These are phyloP conservation scores for Prunus davidiana DNA, from an alignment of 306 rosid genomes.

Conservation along the genomic window DNA sequence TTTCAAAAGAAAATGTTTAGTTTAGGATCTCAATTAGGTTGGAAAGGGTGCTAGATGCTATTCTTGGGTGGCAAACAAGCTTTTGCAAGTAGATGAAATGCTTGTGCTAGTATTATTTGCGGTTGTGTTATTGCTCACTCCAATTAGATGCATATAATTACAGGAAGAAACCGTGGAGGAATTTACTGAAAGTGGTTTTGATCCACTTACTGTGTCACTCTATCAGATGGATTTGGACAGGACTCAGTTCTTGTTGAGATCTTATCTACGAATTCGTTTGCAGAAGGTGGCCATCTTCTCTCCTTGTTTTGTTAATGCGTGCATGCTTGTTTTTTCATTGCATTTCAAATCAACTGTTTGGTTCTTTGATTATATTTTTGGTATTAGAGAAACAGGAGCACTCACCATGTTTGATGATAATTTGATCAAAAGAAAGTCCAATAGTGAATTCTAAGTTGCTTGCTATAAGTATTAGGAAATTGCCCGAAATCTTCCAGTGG, in stretches of 20 bases:
- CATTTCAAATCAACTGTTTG: neutral
- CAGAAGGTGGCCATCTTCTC: constrained; percentile 58
- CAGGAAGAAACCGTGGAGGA: constrained; percentile 92
- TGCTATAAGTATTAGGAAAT: neutral
- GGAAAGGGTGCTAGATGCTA: neutral
- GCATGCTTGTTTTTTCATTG: neutral
- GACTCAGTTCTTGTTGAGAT: constrained; percentile 74
- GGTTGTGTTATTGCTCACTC: neutral
- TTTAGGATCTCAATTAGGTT: too few species aligned
- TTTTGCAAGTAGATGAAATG: neutral
- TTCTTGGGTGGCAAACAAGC: neutral
- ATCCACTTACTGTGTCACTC: constrained; percentile 75
- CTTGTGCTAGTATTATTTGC: neutral
- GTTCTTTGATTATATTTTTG: neutral
- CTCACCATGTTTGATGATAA: neutral
- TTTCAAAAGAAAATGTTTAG: neutral
- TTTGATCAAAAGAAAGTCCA: neutral
- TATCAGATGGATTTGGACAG: constrained; percentile 97
- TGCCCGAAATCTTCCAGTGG: neutral
- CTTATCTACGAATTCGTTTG: constrained; percentile 79
- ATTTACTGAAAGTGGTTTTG: constrained; percentile 40
- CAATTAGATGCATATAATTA: constrained; percentile 6
- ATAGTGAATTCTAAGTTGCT: neutral
- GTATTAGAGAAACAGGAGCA: neutral
- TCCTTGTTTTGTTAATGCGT: neutral